phyloP scores from a whole-genome alignment of 192 early-diverging fungal species.

The Coemansia reversa region DNA sequence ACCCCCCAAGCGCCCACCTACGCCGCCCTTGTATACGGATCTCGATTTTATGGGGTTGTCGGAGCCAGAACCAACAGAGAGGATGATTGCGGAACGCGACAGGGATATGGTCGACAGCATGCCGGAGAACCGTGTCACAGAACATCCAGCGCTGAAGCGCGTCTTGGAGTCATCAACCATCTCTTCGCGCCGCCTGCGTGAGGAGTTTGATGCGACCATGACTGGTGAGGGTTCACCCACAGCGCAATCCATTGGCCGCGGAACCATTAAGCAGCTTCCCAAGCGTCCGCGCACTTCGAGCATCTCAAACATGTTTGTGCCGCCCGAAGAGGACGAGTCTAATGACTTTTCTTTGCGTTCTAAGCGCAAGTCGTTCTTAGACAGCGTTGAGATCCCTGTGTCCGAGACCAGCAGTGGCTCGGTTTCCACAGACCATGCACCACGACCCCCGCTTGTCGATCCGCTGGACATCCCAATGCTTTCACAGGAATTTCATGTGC shows the following conservation, averaged over 20 bases:
- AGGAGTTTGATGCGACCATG: conserved; percentile 34
- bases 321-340: conserved; percentile 7
- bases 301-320: conserved; percentile 22
- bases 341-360: conserved; percentile 5
- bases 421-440: conserved; percentile 6
- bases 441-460: background rate
- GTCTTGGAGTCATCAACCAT: conserved; percentile 34
- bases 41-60: conserved; percentile 33
- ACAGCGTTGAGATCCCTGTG: conserved; percentile 36
- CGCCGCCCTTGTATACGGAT: conserved; percentile 37
- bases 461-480: conserved; percentile 2
- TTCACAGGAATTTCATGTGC: conserved; percentile 45
- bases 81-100: conserved; percentile 38
- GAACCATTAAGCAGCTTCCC: conserved; percentile 42
- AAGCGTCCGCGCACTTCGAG: conserved; percentile 33
- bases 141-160: conserved; percentile 44
- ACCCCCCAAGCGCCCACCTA: conserved; percentile 7
- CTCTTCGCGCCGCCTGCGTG: conserved; percentile 34
- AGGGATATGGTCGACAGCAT: conserved; percentile 25
- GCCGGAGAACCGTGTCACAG: conserved; percentile 10
- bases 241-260: conserved; percentile 6
- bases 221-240: background rate
- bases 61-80: conserved; percentile 21
- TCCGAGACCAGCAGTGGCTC: conserved; percentile 19
- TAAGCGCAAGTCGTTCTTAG: conserved; percentile 36